These are phyloP conservation scores for Amanita rimosa DNA, from an alignment of 768 basidiomycete species.

Conservation along the genomic window DNA sequence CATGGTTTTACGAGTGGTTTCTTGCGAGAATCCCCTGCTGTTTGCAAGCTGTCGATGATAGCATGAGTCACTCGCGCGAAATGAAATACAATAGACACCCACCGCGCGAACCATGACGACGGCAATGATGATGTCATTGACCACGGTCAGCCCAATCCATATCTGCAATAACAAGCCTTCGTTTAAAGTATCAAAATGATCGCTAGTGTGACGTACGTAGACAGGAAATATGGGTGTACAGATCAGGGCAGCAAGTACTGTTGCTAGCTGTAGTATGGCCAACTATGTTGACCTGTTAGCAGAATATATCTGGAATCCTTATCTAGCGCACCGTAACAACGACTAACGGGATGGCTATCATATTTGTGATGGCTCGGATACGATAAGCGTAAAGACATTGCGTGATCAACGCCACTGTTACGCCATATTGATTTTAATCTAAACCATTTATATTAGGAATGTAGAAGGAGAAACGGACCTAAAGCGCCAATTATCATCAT, in stretches of 20 bases:
- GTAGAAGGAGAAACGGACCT: not conserved
- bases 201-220: not conserved
- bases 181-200: not conserved
- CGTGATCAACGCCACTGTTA: not conserved
- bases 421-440: not conserved
- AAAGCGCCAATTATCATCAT: not conserved
- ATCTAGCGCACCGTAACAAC: not conserved
- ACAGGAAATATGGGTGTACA: not conserved
- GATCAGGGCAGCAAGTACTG: not conserved
- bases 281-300: not conserved
- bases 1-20: conserved; percentile 16
- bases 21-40: conserved; percentile 15
- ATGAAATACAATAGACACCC: conserved; percentile 1
- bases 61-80: not conserved
- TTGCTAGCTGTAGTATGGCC: not conserved
- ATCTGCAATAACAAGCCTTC: not conserved
- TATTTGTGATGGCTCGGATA: not conserved
- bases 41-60: conserved; percentile 9
- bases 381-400: conserved; percentile 3
- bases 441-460: not conserved
- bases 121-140: conserved; percentile 21
- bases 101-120: conserved; percentile 21
- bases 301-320: not conserved
- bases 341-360: not conserved
- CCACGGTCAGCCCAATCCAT: conserved; percentile 22